Evolutionary conservation across 768 basidiomycete species (phyloP), one percentile per base, ranked within the genome.

Genomic region (Hysterangium stoloniferum): DNA sequence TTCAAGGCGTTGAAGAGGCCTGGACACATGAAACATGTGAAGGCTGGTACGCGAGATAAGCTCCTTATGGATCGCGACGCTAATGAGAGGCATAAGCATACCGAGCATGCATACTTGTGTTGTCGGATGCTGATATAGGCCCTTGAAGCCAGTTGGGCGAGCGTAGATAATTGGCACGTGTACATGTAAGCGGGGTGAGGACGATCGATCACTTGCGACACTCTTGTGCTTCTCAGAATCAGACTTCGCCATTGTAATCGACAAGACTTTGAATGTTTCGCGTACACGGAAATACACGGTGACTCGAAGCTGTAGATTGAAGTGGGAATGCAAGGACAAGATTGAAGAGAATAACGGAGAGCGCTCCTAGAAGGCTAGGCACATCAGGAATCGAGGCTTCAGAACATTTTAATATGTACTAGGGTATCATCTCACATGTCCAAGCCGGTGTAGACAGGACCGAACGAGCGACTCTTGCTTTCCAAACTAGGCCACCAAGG

Each of bases 1-100:
- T 78, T 83, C 59, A 89, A 68, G 0, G 86, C 80, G 59, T 89
- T 91, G 67, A 86, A 89, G 51, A 88, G 74, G 52, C 87, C 86
- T 62, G 67, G 67, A 50, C 69, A 25, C 20, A 20, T 34, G 19
- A 35, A 27, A 31, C 46, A 45, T 44, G 52, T 51, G 6, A 55
- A 52, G 36, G 43, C 57, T 43, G 19, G 22, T 27, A 22, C 12
- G 27, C 6, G 31, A 20, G 32, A 7, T 24, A 20, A 22, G 7
- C 11, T 4, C n/a, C n/a, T n/a, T n/a, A n/a, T n/a, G n/a, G 2
- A 31, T 33, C 44, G 33, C 6, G 22, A 19, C 20, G n/a, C 64
- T 61, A 75, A 74, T n/a, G n/a, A n/a, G 22, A 31, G 13, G 55
- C 84, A 84, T 42, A 87, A 78, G 17, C 41, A 87, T 71, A 35